Conservation (phyloP, 257 asterid genomes). For the Solanum rostratum region DNA sequence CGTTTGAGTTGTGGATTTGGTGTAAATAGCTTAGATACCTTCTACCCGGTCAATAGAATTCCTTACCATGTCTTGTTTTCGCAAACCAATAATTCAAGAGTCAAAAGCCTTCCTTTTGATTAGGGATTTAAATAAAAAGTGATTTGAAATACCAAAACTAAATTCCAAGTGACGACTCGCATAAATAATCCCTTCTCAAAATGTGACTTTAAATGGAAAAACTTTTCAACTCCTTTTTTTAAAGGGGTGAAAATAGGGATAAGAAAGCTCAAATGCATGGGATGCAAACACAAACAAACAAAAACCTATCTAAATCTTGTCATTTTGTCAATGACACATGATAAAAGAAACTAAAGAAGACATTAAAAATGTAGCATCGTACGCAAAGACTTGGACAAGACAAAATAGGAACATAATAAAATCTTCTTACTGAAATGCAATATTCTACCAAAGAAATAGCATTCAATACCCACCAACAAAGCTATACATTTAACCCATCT, state of each 20-base stretch:
- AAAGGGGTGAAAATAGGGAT: not conserved
- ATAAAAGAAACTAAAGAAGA: not conserved
- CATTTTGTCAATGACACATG: not conserved
- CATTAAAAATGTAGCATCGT: not conserved
- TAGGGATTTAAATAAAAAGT: not conserved
- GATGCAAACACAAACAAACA: not conserved
- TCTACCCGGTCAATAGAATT: not conserved
- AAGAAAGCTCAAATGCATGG: not conserved
- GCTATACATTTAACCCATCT: not conserved
- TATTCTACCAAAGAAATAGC: not conserved
- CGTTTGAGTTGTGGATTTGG: not conserved
- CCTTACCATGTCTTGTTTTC: not conserved
- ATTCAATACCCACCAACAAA: not conserved
- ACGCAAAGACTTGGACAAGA: not conserved
- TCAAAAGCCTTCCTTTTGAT: not conserved
- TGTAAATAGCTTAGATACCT: not conserved
- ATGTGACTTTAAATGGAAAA: not conserved
- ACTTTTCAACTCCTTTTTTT: not conserved
- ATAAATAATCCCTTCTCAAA: not conserved
- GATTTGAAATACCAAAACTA: not conserved
- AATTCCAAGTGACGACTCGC: not conserved
- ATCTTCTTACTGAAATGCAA: not conserved
- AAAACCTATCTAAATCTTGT: not conserved
- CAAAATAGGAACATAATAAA: not conserved
- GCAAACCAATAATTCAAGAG: not conserved